Evolutionary conservation across 2,329 filamentous ascomycete species (phyloP), one percentile per base, ranked within the genome.

Genomic region (Akanthomyces uredinophilus): DNA sequence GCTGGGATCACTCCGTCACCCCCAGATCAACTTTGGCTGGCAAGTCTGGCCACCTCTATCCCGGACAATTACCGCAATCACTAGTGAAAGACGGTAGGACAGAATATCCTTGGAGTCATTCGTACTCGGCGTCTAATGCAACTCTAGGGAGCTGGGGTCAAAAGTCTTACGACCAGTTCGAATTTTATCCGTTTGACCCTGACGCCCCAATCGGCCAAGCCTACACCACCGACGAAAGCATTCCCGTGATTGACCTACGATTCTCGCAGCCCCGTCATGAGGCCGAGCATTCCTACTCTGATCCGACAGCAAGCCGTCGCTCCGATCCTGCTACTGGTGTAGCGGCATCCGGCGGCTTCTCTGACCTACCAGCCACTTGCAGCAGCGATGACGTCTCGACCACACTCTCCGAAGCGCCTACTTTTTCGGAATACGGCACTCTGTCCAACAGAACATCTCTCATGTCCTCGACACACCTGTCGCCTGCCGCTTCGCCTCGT

Each of bases 241-340:
- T 87, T 65, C 83, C 85, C 14, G 82, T 88, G 61, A 76, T 87
- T 41, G 85, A 88, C 69, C 73, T 87, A 63, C 78, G 83, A 69
- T 86, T 83, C 67, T 77, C 65, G 72, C 78, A 64, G 67, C 76
- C 66, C 67, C 79, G 72, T 41, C 69, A 72, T 24, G 84, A 87
- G n/a, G 74, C 77, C 60, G 82, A 85, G 41, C 66, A 74, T 20
- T 68, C 83, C 64, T 77, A 76, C 62, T 79, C 83, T 64, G 83
- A 86, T 46, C 76, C 80, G 60, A 77, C 75, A n/a, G 73, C 81
- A 51, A 81, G 83, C 65, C 83, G 87, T 64, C 83, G 90, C 79
- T 90, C 88, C 22, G 87, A 87, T 53, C 90, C 88, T 2, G 90
- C 88, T 1, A 89, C 90, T 69, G 89, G 87, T 44, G 83, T 91